Percentiles rank a stretch among this genome's conserved stretches.
Evolutionary conservation across 768 basidiomycete species (phyloP).

Genomic region (Podaxis rugospora): DNA sequence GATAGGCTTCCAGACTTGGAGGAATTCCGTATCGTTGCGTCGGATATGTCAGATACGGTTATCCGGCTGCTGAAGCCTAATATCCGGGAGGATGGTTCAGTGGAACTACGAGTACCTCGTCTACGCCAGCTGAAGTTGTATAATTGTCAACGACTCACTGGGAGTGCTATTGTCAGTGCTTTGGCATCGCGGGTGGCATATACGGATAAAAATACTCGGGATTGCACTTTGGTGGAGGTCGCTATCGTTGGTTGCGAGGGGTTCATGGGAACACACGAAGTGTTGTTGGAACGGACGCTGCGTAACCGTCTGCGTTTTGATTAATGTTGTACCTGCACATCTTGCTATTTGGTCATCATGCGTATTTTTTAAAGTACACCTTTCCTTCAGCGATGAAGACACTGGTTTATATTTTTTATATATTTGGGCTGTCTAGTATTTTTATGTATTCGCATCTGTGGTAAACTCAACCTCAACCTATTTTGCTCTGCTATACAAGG

Average conservation of each 20-base stretch:
- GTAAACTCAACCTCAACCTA: not conserved
- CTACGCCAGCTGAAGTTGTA: slow-evolving; percentile 49
- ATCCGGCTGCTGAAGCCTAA: slow-evolving; percentile 52
- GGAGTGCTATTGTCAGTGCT: slow-evolving; percentile 50
- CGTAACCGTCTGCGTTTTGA: slow-evolving; percentile 7
- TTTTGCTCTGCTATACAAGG: no score
- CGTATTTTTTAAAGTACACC: not conserved
- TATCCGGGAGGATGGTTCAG: slow-evolving; percentile 6
- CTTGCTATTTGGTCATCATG: not conserved
- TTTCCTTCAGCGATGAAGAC: not conserved
- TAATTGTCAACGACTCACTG: slow-evolving; percentile 62
- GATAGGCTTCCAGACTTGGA: slow-evolving; percentile 47
- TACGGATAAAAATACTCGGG: slow-evolving; percentile 25
- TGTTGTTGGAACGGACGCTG: not conserved
- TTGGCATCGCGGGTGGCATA: slow-evolving; percentile 43
- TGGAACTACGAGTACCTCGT: slow-evolving; percentile 48
- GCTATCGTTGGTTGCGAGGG: slow-evolving; percentile 36
- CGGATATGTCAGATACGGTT: slow-evolving; percentile 78
- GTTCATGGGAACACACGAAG: slow-evolving; percentile 14
- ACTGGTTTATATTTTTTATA: not conserved
- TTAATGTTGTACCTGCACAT: not conserved
- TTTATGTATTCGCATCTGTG: not conserved
- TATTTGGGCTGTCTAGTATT: not conserved
- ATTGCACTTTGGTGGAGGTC: slow-evolving; percentile 28
- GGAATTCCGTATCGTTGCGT: slow-evolving; percentile 71